These are phyloP conservation scores for Millerozyma miso DNA, from an alignment of 805 yeast genomes.

Conservation along the genomic window DNA sequence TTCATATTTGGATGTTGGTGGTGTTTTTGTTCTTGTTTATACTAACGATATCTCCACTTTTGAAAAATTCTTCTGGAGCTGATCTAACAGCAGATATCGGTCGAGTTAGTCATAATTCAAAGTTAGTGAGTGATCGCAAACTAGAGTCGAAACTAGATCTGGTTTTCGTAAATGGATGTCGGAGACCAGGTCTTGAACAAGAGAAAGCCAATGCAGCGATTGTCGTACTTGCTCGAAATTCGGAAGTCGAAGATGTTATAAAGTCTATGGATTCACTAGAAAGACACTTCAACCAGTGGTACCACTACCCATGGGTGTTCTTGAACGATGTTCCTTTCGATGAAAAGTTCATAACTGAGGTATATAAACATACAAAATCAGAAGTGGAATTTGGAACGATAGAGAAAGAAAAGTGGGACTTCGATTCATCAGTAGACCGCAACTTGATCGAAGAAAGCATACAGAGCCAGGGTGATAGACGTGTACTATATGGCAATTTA, in stretches of 20 bases:
- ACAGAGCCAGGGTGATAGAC: conserved; percentile 74
- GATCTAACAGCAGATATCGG: neutral
- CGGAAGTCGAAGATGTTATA: conserved; percentile 74
- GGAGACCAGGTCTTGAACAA: conserved; percentile 34
- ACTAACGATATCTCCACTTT: neutral
- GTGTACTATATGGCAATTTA: conserved; percentile 77
- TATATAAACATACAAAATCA: conserved; percentile 52
- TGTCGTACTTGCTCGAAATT: conserved; percentile 77
- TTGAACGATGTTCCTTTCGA: conserved; percentile 76
- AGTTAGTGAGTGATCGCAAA: neutral
- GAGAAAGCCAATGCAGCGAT: conserved; percentile 77
- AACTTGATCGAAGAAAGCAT: conserved; percentile 53
- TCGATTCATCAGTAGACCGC: conserved; percentile 38
- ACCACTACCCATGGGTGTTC: conserved; percentile 87
- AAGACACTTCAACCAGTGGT: conserved; percentile 91
- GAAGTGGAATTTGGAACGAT: conserved; percentile 70
- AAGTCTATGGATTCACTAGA: conserved; percentile 72
- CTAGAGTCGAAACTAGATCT: conserved; percentile 20
- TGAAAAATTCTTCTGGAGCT: neutral
- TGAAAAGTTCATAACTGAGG: conserved; percentile 54
- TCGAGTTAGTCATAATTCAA: neutral
- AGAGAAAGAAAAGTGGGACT: conserved; percentile 62
- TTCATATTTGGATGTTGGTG: neutral
- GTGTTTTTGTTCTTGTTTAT: neutral
- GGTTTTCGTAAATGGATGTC: conserved; percentile 56